phyloP scores from a whole-genome alignment of 2,329 filamentous ascomycete species.

The Fusarium pininemorale region DNA sequence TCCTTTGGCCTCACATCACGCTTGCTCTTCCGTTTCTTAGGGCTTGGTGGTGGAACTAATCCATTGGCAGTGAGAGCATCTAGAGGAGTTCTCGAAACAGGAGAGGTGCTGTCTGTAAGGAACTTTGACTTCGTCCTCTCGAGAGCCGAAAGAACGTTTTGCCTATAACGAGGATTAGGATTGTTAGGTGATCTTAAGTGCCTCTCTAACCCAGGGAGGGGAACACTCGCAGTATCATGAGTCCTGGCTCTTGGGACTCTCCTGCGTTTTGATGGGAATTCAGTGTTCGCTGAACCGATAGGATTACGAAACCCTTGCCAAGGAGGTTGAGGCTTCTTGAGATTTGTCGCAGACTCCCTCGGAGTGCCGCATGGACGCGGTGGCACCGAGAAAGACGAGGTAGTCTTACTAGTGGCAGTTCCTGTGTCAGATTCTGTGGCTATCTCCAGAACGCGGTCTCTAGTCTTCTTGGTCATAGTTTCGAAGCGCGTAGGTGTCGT shows the following conservation, averaged over 20 bases:
- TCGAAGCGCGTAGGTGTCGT: not conserved
- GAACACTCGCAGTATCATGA: conserved; percentile 30
- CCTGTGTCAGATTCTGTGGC: not conserved
- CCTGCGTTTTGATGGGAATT: conserved; percentile 16
- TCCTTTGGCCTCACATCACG: not conserved
- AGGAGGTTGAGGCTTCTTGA: not conserved
- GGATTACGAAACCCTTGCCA: conserved; percentile 29
- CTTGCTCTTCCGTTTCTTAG: conserved; percentile 9
- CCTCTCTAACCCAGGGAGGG: conserved; percentile 38
- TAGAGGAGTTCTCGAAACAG: conserved; percentile 7
- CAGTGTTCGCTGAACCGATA: not conserved
- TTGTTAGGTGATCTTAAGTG: conserved; percentile 27
- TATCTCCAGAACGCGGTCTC: not conserved
- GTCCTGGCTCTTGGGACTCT: conserved; percentile 17
- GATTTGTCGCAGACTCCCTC: not conserved
- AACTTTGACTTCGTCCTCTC: conserved; percentile 44
- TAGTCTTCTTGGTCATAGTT: not conserved
- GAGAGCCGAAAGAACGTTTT: conserved; percentile 43
- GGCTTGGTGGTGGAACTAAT: not conserved
- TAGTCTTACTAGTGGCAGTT: not conserved
- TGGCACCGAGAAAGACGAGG: not conserved
- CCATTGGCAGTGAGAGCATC: not conserved
- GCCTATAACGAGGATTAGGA: conserved; percentile 25
- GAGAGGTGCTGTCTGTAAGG: conserved; percentile 24
- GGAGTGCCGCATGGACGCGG: not conserved